These are phyloP conservation scores for Larix sibirica DNA, from an alignment of 83 land plant species.

Conservation along the genomic window DNA sequence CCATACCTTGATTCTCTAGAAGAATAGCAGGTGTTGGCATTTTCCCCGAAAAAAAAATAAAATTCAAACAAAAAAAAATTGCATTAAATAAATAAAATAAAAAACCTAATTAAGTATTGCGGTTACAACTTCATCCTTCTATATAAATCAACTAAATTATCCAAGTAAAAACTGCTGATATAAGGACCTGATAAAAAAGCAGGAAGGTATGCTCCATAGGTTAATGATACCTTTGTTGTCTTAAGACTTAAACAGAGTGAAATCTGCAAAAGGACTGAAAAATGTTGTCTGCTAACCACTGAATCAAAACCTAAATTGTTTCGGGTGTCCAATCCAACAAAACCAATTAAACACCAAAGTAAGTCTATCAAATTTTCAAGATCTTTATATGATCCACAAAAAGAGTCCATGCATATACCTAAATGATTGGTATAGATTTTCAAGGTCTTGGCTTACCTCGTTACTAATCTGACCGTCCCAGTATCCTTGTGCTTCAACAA, in stretches of 20 bases:
- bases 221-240: too few relatives aligned
- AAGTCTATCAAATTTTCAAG: neutral
- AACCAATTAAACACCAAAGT: neutral
- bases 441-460: conserved; percentile 83
- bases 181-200: too few relatives aligned
- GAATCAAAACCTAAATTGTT: neutral
- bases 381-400: neutral
- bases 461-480: conserved; percentile 70
- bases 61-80: neutral
- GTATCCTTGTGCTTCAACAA: conserved; percentile 77
- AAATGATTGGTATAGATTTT: conserved; percentile 93
- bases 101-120: neutral
- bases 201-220: too few relatives aligned
- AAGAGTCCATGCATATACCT: conserved; percentile 27
- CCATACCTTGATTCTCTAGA: too few relatives aligned
- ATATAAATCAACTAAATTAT: neutral
- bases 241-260: too few relatives aligned
- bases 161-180: neutral
- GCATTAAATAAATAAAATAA: neutral
- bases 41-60: neutral
- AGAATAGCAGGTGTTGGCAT: too few relatives aligned
- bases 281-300: neutral
- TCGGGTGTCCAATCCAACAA: neutral
- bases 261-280: neutral
- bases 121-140: neutral